Evolutionary conservation across 2,329 filamentous ascomycete genomes (phyloP).

Genomic region (Botryotinia narcissicola): DNA sequence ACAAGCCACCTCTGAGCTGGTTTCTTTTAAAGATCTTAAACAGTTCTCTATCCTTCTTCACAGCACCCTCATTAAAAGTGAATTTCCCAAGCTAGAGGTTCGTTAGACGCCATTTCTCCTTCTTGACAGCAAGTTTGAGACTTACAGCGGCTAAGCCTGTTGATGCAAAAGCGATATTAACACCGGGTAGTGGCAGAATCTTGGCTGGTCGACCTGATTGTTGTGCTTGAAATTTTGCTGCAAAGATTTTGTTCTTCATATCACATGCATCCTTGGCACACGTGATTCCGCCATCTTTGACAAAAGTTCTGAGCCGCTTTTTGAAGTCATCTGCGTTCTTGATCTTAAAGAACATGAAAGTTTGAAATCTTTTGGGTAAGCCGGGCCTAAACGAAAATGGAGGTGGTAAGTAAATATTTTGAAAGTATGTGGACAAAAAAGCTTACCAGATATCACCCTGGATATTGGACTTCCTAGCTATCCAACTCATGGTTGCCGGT

Average conservation of each 20-base stretch:
- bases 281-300: background rate
- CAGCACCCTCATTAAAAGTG: background rate
- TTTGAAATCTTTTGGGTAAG: slow-evolving; percentile 1
- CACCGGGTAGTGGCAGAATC: background rate
- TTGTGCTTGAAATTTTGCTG: background rate
- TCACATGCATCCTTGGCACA: slow-evolving; percentile 4
- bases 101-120: background rate
- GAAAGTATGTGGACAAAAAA: background rate
- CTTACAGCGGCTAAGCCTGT: slow-evolving; percentile 6
- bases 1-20: slow-evolving; percentile 8
- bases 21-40: background rate
- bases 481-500: background rate
- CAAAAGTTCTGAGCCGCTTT: background rate
- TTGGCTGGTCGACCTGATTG: background rate
- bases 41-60: background rate
- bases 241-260: background rate
- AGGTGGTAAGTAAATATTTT: background rate
- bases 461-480: slow-evolving; percentile 10
- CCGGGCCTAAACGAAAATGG: background rate
- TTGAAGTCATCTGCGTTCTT: slow-evolving; percentile 7
- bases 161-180: slow-evolving; percentile 1
- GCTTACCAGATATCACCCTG: slow-evolving; percentile 12
- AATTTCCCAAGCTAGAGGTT: background rate
- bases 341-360: slow-evolving; percentile 9
- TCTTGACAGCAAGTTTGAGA: background rate